Percentiles rank a stretch among this genome's conserved stretches.
Conservation (phyloP, 2,329 filamentous ascomycete genomes). For the Fusarium sublunatum region DNA sequence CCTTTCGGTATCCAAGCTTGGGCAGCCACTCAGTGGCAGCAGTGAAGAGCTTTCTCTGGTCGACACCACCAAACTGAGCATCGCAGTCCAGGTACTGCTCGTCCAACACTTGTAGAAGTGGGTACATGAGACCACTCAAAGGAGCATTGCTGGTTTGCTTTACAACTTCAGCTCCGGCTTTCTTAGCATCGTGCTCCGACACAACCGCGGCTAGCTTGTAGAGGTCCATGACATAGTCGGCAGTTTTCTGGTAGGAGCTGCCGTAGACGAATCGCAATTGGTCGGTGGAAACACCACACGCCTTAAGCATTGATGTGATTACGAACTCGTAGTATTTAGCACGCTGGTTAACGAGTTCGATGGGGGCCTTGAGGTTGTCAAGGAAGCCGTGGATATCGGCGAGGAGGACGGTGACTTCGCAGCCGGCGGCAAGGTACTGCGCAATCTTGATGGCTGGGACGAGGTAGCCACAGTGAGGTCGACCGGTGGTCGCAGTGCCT, state of each 20-base stretch:
- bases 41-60: conserved; percentile 91
- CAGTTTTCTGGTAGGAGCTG: conserved; percentile 79
- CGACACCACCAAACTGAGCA: conserved; percentile 84
- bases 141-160: conserved; percentile 87
- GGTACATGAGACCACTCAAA: conserved; percentile 62
- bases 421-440: conserved; percentile 85
- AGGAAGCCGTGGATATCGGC: conserved; percentile 82
- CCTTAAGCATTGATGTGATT: conserved; percentile 79
- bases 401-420: conserved; percentile 82
- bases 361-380: conserved; percentile 85
- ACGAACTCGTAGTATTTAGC: conserved; percentile 84
- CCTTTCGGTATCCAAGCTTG: conserved; percentile 83
- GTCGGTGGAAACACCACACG: conserved; percentile 82
- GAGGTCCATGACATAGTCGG: conserved; percentile 87
- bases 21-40: conserved; percentile 87
- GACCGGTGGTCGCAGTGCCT: conserved; percentile 86
- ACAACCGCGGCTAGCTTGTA: conserved; percentile 79
- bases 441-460: conserved; percentile 90
- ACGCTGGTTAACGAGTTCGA: conserved; percentile 85
- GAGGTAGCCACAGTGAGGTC: conserved; percentile 90
- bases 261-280: conserved; percentile 87
- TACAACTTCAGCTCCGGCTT: conserved; percentile 92
- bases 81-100: conserved; percentile 91
- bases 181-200: conserved; percentile 84
- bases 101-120: conserved; percentile 82